phyloP scores from a whole-genome alignment of 208 protist species.

The Trypanosoma cruzi region DNA sequence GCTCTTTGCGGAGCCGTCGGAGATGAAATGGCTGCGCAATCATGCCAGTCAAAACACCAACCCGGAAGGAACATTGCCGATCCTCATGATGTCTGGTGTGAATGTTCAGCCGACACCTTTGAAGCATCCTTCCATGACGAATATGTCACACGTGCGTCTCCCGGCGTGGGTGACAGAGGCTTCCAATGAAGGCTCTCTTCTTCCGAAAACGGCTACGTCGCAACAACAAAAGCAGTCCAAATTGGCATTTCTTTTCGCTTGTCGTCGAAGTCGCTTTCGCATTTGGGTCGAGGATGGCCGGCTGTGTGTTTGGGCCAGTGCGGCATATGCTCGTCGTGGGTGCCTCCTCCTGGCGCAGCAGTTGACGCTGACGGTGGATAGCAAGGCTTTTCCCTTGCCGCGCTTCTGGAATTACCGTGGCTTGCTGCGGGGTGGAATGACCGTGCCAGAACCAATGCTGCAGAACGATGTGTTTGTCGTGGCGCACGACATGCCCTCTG shows the following conservation, averaged over 20 bases:
- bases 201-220: background rate
- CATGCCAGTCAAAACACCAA: slow-evolving; percentile 41
- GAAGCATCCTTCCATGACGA: slow-evolving; percentile 40
- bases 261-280: slow-evolving; percentile 66
- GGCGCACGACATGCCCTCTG: slow-evolving; percentile 50
- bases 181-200: background rate
- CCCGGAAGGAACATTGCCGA: slow-evolving; percentile 41
- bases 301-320: slow-evolving; percentile 71
- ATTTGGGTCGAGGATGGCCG: slow-evolving; percentile 79
- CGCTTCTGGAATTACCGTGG: slow-evolving; percentile 67
- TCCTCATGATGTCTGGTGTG: slow-evolving; percentile 76
- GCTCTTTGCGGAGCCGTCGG: slow-evolving; percentile 38
- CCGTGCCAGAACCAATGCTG: slow-evolving; percentile 40
- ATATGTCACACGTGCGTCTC: slow-evolving; percentile 19
- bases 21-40: slow-evolving; percentile 16
- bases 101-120: slow-evolving; percentile 63
- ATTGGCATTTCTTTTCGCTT: slow-evolving; percentile 27
- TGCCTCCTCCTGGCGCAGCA: slow-evolving; percentile 74
- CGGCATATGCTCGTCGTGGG: slow-evolving; percentile 70
- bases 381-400: slow-evolving; percentile 49
- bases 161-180: slow-evolving; percentile 17
- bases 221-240: background rate
- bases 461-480: slow-evolving; percentile 68
- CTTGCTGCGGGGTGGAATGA: slow-evolving; percentile 44
- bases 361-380: slow-evolving; percentile 66